Base-by-base conservation (phyloP, 2,329 filamentous ascomycete genomes). In the Fusarium chlamydosporum region DNA sequence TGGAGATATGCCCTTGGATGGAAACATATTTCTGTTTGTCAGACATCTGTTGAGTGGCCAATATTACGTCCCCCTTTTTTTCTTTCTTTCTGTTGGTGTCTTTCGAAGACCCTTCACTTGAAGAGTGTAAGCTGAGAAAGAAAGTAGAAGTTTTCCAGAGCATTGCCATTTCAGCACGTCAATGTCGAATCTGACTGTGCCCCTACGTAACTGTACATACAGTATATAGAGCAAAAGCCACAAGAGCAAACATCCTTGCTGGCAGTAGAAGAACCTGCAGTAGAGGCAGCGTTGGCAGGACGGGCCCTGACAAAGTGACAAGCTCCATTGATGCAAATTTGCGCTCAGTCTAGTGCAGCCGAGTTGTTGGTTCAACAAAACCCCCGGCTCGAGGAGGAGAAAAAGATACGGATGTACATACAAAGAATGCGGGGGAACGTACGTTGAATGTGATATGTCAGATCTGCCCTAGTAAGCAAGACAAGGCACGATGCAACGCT, bases 371-470 rank as follows among this genome's bases (percentile, higher is more conserved):
- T 60, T 52, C 57, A 58, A 27, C 56, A 66, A 54, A 51, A 60
- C 45, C 54, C 45, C 68, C 35, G 31, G 46, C 33, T 54, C 18
- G 23, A 38, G 20, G 8, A 26, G 38, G 23, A 20, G 6, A 10
- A 50, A 31, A 50, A 41, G 37, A 57, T 56, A 56, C 54, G 27
- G 18, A 27, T 45, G 26, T 45, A 45, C 42, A 45, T 38, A 31
- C 29, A 58, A 56, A 65, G 61, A 73, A 74, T 74, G 72, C 70
- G 72, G 72, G 70, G 72, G 62, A 74, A 50, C 37, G 57, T 51
- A 67, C 41, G 31, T 34, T 62, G 29, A 26, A 56, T 52, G 27
- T 74, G 72, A 74, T 62, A 35, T 65, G 71, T 74, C 70, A 72
- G 61, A 69, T 74, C 50, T 60, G 57, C 45, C 45, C 61, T 69